phyloP scores from a whole-genome alignment of 2,329 filamentous ascomycete genomes.

The Tolypocladium ovalisporum region DNA sequence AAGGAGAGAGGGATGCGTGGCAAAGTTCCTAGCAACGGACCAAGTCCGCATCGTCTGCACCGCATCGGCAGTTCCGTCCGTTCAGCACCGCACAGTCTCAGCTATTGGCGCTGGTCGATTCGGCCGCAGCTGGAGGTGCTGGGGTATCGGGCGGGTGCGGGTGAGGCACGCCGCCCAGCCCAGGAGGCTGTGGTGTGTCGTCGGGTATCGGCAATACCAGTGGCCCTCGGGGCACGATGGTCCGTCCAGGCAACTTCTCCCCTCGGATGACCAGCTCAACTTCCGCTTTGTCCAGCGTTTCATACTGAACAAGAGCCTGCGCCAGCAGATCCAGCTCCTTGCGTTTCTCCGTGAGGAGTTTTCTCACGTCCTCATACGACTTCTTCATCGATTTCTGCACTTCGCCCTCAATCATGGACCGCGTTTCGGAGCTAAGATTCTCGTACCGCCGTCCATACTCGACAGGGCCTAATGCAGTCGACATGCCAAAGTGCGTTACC shows the following conservation, averaged over 20 bases:
- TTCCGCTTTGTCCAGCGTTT: conserved; percentile 80
- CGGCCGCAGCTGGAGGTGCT: conserved; percentile 21
- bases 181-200: conserved; percentile 21
- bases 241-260: conserved; percentile 64
- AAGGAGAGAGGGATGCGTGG: neutral
- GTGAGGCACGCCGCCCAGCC: conserved; percentile 21
- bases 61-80: neutral
- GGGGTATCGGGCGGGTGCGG: conserved; percentile 19
- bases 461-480: conserved; percentile 74
- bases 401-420: conserved; percentile 76
- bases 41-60: neutral
- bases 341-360: conserved; percentile 62
- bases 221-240: conserved; percentile 41
- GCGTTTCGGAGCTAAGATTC: conserved; percentile 73
- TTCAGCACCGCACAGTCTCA: conserved; percentile 4
- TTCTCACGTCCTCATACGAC: conserved; percentile 61
- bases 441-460: conserved; percentile 77
- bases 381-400: conserved; percentile 78
- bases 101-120: conserved; percentile 12
- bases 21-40: neutral
- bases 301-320: conserved; percentile 84
- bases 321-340: conserved; percentile 82
- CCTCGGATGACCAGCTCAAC: conserved; percentile 84
- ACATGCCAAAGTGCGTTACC: conserved; percentile 87
- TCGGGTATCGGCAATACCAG: conserved; percentile 26